Conservation (phyloP, 163 green algal species). For the Prototheca stagnorum region DNA sequence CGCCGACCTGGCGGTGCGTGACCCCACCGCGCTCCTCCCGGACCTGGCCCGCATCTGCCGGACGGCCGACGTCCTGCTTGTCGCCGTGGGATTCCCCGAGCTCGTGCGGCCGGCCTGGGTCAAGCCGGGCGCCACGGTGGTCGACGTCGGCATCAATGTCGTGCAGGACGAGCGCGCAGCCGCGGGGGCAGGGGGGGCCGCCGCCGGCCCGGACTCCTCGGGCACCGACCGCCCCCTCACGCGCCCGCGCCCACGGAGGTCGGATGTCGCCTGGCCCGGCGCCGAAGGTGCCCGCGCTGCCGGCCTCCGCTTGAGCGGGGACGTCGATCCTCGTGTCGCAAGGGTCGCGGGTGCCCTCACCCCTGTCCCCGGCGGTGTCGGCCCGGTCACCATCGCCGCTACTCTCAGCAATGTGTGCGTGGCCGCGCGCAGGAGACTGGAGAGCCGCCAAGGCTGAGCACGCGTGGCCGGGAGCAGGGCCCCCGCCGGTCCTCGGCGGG, state of each 20-base stretch:
- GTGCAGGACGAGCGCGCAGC: constrained; percentile 22
- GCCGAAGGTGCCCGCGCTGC: not conserved
- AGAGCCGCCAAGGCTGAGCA: too few species aligned
- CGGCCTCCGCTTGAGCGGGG: constrained; percentile 19
- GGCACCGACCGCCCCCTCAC: not conserved
- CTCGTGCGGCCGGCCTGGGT: constrained; percentile 60
- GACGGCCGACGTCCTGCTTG: constrained; percentile 63
- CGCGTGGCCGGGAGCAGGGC: too few species aligned
- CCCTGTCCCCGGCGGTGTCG: constrained; percentile 82
- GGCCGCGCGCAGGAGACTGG: too few species aligned
- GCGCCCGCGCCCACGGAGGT: constrained; percentile 5
- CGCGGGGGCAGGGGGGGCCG: too few species aligned
- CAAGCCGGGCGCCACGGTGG: constrained; percentile 75
- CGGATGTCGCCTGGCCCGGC: not conserved
- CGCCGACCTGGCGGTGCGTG: too few species aligned
- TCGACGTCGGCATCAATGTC: constrained; percentile 93
- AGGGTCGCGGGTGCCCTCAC: constrained; percentile 44
- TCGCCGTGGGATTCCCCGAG: constrained; percentile 48
- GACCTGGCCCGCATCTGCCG: constrained; percentile 29
- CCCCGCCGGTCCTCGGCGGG: too few species aligned
- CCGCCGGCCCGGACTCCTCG: too few species aligned
- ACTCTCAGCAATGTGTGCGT: constrained; percentile 64
- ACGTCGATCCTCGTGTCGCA: constrained; percentile 27
- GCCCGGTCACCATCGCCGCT: constrained; percentile 95
- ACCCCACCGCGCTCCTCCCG: not conserved